phyloP scores from a whole-genome alignment of 192 early-diverging fungal genomes.

The Backusella mclennaniae region DNA sequence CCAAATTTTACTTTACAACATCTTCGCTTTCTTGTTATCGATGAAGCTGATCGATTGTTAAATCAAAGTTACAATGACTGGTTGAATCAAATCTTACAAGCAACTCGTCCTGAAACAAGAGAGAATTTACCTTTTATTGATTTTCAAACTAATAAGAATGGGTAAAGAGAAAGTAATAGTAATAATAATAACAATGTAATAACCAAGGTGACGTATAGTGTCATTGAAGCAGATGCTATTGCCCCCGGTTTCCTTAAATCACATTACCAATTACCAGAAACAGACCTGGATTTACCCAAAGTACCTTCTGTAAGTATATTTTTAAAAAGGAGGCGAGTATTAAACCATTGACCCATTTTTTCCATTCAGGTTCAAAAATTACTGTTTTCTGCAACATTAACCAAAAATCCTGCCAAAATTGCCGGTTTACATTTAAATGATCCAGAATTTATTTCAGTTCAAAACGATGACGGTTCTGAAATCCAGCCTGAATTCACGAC shows the following conservation, averaged over 20 bases:
- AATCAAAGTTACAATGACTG: constrained; percentile 93
- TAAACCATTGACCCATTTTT: background rate
- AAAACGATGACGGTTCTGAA: constrained; percentile 43
- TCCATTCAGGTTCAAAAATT: constrained; percentile 81
- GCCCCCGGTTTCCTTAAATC: constrained; percentile 44
- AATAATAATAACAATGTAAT: background rate
- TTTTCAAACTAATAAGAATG: constrained; percentile 13
- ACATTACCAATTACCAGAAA: constrained; percentile 42
- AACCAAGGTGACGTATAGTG: constrained; percentile 17
- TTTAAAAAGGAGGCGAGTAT: background rate
- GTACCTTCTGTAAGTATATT: constrained; percentile 33
- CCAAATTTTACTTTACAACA: constrained; percentile 89
- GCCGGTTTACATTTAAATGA: constrained; percentile 76
- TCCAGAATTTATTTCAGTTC: constrained; percentile 82
- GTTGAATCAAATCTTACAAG: constrained; percentile 72
- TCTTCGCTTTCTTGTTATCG: constrained; percentile 87
- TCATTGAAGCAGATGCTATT: constrained; percentile 49
- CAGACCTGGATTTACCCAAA: constrained; percentile 51
- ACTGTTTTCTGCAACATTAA: constrained; percentile 94
- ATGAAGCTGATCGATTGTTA: constrained; percentile 95
- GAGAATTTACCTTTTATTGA: background rate
- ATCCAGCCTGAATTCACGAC: constrained; percentile 49
- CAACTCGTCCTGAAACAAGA: constrained; percentile 42
- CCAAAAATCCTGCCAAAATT: constrained; percentile 90
- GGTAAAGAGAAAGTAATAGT: background rate